These are phyloP conservation scores for Linum trigynum DNA, from an alignment of 345 rosid genomes.

Conservation along the genomic window DNA sequence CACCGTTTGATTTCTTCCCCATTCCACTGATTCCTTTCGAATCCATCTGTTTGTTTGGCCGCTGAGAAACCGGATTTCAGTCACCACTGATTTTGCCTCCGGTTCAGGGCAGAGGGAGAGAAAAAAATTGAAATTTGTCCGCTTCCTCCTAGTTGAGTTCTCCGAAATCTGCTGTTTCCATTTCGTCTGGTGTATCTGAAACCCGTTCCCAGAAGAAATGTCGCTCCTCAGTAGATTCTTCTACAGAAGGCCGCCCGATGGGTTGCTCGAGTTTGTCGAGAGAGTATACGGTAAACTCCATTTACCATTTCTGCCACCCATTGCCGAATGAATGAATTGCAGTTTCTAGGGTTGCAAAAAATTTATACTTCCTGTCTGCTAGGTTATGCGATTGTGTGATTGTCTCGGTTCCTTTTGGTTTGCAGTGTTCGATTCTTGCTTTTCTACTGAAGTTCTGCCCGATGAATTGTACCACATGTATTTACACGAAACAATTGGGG, in stretches of 20 bases:
- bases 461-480: constrained; percentile 59
- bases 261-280: constrained; percentile 87
- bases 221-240: constrained; percentile 84
- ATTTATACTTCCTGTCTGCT: not conserved
- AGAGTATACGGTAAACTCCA: constrained; percentile 70
- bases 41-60: not conserved
- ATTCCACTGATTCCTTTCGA: not conserved
- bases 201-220: constrained; percentile 27
- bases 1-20: not conserved
- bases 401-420: constrained; percentile 2
- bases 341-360: not conserved
- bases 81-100: not conserved
- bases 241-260: constrained; percentile 91
- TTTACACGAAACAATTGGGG: constrained; percentile 60
- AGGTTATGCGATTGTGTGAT: not conserved
- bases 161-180: not conserved
- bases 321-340: not conserved
- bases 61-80: not conserved
- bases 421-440: constrained; percentile 94
- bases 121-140: not conserved
- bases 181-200: not conserved
- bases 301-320: not conserved
- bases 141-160: not conserved
- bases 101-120: not conserved
- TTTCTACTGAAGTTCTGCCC: constrained; percentile 75